phyloP scores from a whole-genome alignment of 208 protist genomes.

The Trypanosoma boissoni region DNA sequence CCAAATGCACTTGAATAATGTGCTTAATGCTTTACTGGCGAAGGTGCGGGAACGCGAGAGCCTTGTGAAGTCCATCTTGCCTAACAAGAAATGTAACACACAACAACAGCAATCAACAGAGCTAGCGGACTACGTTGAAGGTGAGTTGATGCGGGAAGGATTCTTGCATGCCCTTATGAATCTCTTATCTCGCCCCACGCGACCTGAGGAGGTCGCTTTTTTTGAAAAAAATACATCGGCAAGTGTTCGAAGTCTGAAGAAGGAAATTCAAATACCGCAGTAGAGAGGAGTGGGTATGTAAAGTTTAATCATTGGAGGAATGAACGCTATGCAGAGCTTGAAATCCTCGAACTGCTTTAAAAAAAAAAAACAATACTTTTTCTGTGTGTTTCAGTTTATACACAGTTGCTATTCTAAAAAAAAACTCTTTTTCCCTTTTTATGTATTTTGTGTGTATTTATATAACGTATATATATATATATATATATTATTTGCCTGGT shows the following conservation, averaged over 20 bases:
- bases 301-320: no score
- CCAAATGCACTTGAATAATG: conserved; percentile 17
- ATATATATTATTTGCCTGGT: no score
- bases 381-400: no score
- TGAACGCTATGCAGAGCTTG: no score
- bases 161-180: conserved; percentile 18
- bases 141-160: conserved; percentile 17
- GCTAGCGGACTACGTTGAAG: neutral
- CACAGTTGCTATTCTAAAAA: no score
- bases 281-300: neutral
- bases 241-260: neutral
- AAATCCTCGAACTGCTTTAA: no score
- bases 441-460: conserved; percentile 21
- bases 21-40: conserved; percentile 12
- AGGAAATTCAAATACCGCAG: neutral
- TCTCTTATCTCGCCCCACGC: conserved; percentile 19
- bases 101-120: neutral
- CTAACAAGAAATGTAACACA: neutral
- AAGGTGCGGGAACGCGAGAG: neutral
- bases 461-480: conserved; percentile 11
- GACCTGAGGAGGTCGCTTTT: neutral
- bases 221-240: neutral
- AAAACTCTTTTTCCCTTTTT: conserved; percentile 2
- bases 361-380: no score
- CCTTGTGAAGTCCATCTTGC: neutral